Evolutionary conservation across 495 filamentous ascomycete genomes (phyloP), one percentile per base, ranked within the genome.

Genomic region (Lichenothelia convexa): DNA sequence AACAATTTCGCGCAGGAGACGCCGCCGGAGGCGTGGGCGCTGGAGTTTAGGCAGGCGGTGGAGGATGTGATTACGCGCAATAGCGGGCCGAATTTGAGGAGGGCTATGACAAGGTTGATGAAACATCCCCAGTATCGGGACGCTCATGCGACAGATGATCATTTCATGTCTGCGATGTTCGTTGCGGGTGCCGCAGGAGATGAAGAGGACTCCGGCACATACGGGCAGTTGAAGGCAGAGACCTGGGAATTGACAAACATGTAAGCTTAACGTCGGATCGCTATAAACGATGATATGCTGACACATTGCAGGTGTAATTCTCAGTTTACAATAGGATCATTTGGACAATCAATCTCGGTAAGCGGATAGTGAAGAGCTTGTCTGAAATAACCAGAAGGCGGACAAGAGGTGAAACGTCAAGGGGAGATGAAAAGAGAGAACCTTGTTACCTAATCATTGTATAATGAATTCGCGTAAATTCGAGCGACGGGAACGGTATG

Each of bases 171-270:
- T 7, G 61, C 62, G 0, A 41, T 64, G 38, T 75, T 74, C 51
- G 65, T 71, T 2, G 68, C 67, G 0, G 72, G 72, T 12, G 56
- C 61, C 5, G 60, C 53, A 16, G 69, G 67, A 8, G 59, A 58
- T 23, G 47, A 49, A 32, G 67, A 67, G 24, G 69, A 72, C 46
- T 44, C 49, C 29, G 62, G 57, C 4, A 46, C 44, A 2, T 38
- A 48, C 17, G 59, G 56, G 0, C 46, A 52, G 8, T 30, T 74
- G 43, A 61, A 50, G 8, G 72, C 70, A 0, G 70, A 77, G 54
- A 63, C 60, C 39, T 75, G 71, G 71, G 72, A 77, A 53, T 50
- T 75, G 52, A 64, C 59, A 17, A 73, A 75, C 46, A 74, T 74
- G 70, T 72, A n/a, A n/a, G n/a, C n/a, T n/a, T n/a, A n/a, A n/a